Conservation (phyloP, 768 basidiomycete genomes). For the Panellus pusillus region DNA sequence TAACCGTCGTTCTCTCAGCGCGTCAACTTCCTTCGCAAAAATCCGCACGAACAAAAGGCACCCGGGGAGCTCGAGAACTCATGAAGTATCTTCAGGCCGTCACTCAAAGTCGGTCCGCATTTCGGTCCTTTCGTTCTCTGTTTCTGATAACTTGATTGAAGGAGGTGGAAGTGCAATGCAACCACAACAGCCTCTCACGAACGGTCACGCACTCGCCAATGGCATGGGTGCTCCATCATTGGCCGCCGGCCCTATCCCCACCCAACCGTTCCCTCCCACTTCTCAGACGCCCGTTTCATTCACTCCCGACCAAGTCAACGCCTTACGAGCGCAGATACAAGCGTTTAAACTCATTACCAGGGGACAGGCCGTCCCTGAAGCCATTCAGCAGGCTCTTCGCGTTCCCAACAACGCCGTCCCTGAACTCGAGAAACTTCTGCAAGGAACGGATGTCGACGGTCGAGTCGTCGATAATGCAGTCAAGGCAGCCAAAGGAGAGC, state of each 20-base stretch:
- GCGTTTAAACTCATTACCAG: constrained; percentile 75
- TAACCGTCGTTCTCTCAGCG: constrained; percentile 35
- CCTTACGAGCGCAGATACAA: constrained; percentile 79
- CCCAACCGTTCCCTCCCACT: constrained; percentile 50
- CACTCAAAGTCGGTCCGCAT: constrained; percentile 28
- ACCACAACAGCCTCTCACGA: constrained; percentile 34
- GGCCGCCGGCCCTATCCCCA: constrained; percentile 49
- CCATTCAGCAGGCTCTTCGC: constrained; percentile 68
- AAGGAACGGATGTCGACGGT: constrained; percentile 57
- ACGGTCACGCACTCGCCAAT: constrained; percentile 31
- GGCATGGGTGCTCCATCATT: constrained; percentile 39
- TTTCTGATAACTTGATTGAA: constrained; percentile 4
- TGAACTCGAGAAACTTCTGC: constrained; percentile 66
- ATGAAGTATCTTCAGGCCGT: constrained; percentile 49
- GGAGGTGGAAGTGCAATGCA: constrained; percentile 25
- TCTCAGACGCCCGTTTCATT: constrained; percentile 78
- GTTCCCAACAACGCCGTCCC: constrained; percentile 59
- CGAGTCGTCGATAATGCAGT: constrained; percentile 75
- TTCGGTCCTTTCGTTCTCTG: constrained; percentile 9
- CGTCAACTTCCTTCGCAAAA: constrained; percentile 48
- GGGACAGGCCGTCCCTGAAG: constrained; percentile 65
- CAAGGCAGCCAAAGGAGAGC: constrained; percentile 46
- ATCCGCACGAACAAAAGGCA: constrained; percentile 48
- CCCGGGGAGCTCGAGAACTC: constrained; percentile 48
- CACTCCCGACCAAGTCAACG: constrained; percentile 69